Evolutionary conservation across 495 filamentous ascomycete species (phyloP).

Genomic region (Penicilliopsis zonata): DNA sequence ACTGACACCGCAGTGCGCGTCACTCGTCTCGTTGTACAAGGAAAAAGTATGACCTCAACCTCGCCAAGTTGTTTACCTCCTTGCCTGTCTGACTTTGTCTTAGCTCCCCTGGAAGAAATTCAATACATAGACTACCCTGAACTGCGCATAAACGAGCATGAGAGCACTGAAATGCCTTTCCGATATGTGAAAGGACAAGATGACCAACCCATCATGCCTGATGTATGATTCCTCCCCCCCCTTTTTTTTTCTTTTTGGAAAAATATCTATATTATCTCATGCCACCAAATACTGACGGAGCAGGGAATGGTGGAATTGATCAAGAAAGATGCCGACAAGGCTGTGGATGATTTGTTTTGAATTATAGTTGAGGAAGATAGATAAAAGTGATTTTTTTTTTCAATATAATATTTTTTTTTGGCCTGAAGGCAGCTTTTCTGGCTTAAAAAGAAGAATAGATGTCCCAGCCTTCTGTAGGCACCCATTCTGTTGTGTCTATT

Average conservation of each 20-base stretch:
- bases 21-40: conserved; percentile 76
- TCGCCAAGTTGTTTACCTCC: not conserved
- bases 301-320: conserved; percentile 96
- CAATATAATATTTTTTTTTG: no score
- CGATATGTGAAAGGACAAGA: conserved; percentile 72
- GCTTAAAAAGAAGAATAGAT: no score
- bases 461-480: no score
- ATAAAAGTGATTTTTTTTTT: no score
- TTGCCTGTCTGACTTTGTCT: conserved; percentile 1
- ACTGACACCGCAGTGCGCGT: conserved; percentile 95
- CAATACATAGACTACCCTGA: conserved; percentile 80
- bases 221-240: conserved; percentile 38
- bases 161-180: conserved; percentile 95
- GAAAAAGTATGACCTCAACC: conserved; percentile 46
- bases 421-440: no score
- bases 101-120: conserved; percentile 65
- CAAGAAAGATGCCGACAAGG: conserved; percentile 85
- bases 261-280: no score
- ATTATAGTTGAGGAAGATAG: no score
- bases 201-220: conserved; percentile 78
- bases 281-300: conserved; percentile 3
- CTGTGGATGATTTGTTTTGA: conserved; percentile 76
- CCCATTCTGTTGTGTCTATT: no score
- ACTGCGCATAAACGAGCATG: conserved; percentile 76
- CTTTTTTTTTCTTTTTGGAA: not conserved